Evolutionary conservation across 495 filamentous ascomycete species (phyloP).

Genomic region (Penicillium antarcticum): DNA sequence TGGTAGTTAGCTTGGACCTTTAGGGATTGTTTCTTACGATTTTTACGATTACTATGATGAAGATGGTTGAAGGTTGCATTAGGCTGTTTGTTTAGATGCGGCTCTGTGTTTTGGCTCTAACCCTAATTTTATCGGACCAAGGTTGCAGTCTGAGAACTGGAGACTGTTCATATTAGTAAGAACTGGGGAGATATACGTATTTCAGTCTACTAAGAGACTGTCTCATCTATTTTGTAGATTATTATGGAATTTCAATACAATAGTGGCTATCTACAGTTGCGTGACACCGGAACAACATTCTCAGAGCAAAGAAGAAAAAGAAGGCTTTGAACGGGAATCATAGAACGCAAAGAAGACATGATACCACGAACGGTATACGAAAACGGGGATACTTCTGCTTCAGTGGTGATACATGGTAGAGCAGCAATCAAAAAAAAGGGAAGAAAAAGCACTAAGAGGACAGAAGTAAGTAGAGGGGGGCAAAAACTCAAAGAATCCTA

Average conservation of each 20-base stretch:
- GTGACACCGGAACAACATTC: neutral
- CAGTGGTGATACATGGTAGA: constrained; percentile 1
- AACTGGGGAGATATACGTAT: too few species aligned
- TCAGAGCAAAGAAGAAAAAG: neutral
- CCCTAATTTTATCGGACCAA: too few species aligned
- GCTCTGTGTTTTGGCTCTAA: too few species aligned
- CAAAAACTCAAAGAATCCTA: neutral
- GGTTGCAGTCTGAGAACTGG: too few species aligned
- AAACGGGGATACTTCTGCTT: neutral
- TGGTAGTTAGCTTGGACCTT: neutral
- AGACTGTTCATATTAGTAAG: too few species aligned
- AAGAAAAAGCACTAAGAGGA: neutral
- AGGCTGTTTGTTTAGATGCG: too few species aligned
- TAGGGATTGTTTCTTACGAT: constrained; percentile 8
- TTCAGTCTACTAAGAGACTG: too few species aligned
- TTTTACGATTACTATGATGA: constrained; percentile 10
- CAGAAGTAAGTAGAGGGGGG: neutral
- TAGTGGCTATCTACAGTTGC: constrained; percentile 3
- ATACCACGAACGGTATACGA: neutral
- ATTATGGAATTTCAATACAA: neutral
- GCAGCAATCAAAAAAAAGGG: neutral
- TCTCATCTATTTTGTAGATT: neutral
- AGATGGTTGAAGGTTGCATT: neutral
- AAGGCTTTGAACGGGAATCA: constrained; percentile 3
- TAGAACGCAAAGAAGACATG: neutral